Percentiles rank a stretch among this genome's conserved stretches.
Conservation (phyloP, 345 rosid genomes). For the Turritis glabra region DNA sequence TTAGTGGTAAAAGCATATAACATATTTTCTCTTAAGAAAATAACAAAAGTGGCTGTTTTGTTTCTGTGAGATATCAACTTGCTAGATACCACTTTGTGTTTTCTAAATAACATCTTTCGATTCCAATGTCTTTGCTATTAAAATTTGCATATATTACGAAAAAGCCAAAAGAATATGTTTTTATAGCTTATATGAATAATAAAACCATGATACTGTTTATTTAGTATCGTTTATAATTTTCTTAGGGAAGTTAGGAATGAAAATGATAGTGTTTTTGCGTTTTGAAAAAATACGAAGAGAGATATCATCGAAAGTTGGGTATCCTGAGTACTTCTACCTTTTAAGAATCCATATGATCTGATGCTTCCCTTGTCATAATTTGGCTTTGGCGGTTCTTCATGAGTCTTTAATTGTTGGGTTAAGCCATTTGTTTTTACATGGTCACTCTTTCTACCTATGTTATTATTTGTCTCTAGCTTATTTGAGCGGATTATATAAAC, state of each 20-base stretch:
- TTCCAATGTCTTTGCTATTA: not conserved
- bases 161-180: not conserved
- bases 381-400: not conserved
- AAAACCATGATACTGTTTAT: not conserved
- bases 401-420: not conserved
- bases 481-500: not conserved
- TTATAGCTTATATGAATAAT: not conserved
- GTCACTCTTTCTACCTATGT: not conserved
- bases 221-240: not conserved
- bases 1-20: slow-evolving; percentile 6
- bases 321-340: not conserved
- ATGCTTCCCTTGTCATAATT: not conserved
- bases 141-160: not conserved
- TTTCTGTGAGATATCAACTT: slow-evolving; percentile 23
- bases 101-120: not conserved
- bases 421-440: not conserved
- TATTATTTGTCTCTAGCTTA: not conserved
- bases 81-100: not conserved
- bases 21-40: not conserved
- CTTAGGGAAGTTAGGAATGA: not conserved
- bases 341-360: not conserved
- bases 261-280: not conserved
- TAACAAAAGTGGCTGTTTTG: slow-evolving; percentile 14
- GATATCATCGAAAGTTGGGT: not conserved
- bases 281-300: not conserved